Evolutionary conservation across 1,139 yeast species (phyloP), one percentile per base, ranked within the genome.

Genomic region (Magnusiomyces ingens): DNA sequence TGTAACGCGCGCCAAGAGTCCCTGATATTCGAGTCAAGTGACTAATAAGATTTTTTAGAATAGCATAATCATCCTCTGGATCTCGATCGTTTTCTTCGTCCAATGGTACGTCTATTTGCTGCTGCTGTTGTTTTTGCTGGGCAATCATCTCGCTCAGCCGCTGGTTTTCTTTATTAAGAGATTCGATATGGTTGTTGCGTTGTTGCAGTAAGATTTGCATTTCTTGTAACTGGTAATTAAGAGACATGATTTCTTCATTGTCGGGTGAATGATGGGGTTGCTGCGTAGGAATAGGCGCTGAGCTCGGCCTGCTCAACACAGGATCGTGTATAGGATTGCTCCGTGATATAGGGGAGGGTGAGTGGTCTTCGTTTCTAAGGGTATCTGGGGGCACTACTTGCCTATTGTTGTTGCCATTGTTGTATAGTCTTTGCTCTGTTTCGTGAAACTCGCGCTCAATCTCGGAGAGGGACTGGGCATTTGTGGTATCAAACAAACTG

Each of bases 371-470:
- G 26, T 26, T 29, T 48, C 42, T 8, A 17, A 18, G 12, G 17
- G 40, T 26, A 26, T 8, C 8, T 26, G 32, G 32, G 8, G 32
- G 32, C 8, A 26, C 8, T 26, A 26, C 32, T 26, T 4, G 32
- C 8, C 32, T 4, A 26, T 26, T 26, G 32, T 26, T 26, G 32
- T 26, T 26, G 8, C 8, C 8, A 5, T 10, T 37, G 12, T 50
- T 45, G 35, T 50, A 51, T 22, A 52, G 49, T n/a, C 35, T 48
- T 19, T 32, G 51, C 19, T 51, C 54, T 4, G 52, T 48, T 11
- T 48, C 52, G 13, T 47, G 21, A 17, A 51, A 50, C 36, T 52
- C 53, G 13, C 53, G 42, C 29, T 54, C 57, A 17, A 54, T 48
- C 2, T 51, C 57, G 1, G 55, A 51, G 40, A 49, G 48, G 10